A percentile compares a stretch with the other conserved stretches of the same genome.
Evolutionary conservation across 2,329 filamentous ascomycete species (phyloP).

Genomic region (Cladosporium sp.): DNA sequence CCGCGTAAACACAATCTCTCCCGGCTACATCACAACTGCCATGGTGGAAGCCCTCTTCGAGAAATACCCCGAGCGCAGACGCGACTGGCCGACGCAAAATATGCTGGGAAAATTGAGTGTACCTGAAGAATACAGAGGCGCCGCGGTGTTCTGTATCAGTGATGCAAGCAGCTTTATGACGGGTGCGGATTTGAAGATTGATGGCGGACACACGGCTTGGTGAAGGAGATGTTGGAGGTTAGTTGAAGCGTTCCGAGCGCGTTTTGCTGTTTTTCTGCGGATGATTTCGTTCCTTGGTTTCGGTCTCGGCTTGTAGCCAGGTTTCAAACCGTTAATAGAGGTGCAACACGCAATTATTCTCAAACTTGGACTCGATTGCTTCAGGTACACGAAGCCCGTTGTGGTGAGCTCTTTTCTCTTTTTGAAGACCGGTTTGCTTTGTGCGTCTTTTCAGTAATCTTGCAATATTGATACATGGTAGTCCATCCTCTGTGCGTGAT

Average conservation of each 20-base stretch:
- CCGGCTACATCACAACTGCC: constrained; percentile 73
- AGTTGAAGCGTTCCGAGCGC: background rate
- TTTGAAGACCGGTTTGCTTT: no score
- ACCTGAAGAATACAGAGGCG: constrained; percentile 36
- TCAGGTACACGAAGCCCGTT: no score
- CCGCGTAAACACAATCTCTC: constrained; percentile 75
- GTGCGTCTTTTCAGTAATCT: no score
- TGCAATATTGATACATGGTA: no score
- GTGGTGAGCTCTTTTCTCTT: no score
- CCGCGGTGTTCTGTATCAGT: constrained; percentile 36
- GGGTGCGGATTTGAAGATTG: constrained; percentile 50
- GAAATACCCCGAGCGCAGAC: constrained; percentile 61
- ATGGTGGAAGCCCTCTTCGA: constrained; percentile 82
- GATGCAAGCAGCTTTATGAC: constrained; percentile 52
- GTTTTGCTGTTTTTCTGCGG: background rate
- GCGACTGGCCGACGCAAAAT: constrained; percentile 78
- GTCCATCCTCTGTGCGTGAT: no score
- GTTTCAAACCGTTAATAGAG: no score
- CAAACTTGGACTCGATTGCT: no score
- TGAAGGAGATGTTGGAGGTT: background rate
- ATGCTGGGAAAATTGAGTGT: constrained; percentile 59
- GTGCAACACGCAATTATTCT: no score
- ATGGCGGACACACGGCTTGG: constrained; percentile 53
- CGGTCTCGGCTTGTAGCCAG: no score
- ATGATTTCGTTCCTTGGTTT: no score